These are phyloP conservation scores for Psilocybe tampanensis DNA, from an alignment of 768 basidiomycete species.

Conservation along the genomic window DNA sequence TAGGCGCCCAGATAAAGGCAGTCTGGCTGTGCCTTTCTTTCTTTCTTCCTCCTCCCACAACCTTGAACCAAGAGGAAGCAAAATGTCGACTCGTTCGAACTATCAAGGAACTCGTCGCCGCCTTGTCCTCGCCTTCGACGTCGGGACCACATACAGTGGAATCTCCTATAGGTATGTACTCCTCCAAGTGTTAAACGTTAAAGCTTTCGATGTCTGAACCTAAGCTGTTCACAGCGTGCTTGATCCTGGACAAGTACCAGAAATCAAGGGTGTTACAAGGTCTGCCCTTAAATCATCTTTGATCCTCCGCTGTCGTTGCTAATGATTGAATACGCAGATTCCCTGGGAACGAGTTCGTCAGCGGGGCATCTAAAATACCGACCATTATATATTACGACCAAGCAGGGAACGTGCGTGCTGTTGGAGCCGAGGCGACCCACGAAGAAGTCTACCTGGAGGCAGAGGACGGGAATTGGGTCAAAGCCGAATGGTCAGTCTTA, in stretches of 20 bases:
- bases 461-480: constrained; percentile 50
- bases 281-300: constrained; percentile 15
- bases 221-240: constrained; percentile 10
- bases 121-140: constrained; percentile 16
- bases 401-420: too few relatives aligned
- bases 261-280: too few relatives aligned
- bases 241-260: constrained; percentile 23
- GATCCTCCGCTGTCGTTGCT: background rate
- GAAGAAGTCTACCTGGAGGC: constrained; percentile 40
- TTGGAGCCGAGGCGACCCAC: constrained; percentile 46
- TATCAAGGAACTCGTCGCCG: constrained; percentile 12
- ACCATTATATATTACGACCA: too few relatives aligned
- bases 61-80: too few relatives aligned
- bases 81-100: constrained; percentile 8
- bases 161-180: constrained; percentile 4
- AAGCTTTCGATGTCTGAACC: background rate
- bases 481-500: too few relatives aligned
- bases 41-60: too few relatives aligned
- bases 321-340: constrained; percentile 12
- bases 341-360: constrained; percentile 21
- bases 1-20: too few relatives aligned
- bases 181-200: background rate
- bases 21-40: too few relatives aligned
- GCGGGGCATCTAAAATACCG: constrained; percentile 48
- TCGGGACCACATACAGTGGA: too few relatives aligned